Conservation (phyloP, 2,329 filamentous ascomycete species). For the Byssothecium circinans region DNA sequence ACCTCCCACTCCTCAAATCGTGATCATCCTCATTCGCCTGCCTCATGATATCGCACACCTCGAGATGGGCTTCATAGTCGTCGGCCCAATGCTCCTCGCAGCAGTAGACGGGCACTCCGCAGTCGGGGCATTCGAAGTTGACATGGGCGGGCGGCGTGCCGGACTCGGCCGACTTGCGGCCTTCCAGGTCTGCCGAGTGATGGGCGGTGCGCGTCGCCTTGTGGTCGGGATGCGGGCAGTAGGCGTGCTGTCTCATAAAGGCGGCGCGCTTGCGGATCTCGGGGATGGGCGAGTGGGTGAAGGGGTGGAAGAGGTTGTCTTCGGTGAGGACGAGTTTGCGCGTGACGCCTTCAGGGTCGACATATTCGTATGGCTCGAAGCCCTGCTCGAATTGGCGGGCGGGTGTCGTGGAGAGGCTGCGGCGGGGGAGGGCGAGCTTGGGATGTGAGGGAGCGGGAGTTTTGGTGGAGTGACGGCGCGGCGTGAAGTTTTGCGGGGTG, state of each 20-base stretch:
- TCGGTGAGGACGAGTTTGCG: constrained; percentile 57
- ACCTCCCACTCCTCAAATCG: constrained; percentile 83
- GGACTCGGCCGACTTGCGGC: constrained; percentile 58
- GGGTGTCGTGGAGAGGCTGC: constrained; percentile 36
- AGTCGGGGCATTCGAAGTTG: constrained; percentile 93
- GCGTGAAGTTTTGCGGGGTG: constrained; percentile 24
- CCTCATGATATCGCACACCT: constrained; percentile 86
- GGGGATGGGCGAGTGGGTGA: constrained; percentile 83
- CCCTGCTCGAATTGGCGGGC: constrained; percentile 29
- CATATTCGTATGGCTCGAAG: constrained; percentile 41
- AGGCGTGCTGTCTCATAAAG: constrained; percentile 89
- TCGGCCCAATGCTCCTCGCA: constrained; percentile 94
- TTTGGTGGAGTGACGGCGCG: constrained; percentile 40
- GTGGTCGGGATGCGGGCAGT: constrained; percentile 90
- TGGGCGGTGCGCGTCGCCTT: constrained; percentile 70
- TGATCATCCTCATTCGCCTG: constrained; percentile 99
- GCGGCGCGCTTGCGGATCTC: constrained; percentile 85
- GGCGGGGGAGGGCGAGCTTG: constrained; percentile 27
- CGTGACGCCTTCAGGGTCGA: constrained; percentile 37
- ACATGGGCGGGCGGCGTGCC: constrained; percentile 75
- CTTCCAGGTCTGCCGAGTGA: constrained; percentile 66
- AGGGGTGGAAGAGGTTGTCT: constrained; percentile 91
- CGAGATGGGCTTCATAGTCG: constrained; percentile 88
- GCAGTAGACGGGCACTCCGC: constrained; percentile 90
- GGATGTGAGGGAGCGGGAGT: too few relatives aligned